Evolutionary conservation across 2,329 filamentous ascomycete species (phyloP), one percentile per base, ranked within the genome.

Genomic region (Aschersonia sp.): DNA sequence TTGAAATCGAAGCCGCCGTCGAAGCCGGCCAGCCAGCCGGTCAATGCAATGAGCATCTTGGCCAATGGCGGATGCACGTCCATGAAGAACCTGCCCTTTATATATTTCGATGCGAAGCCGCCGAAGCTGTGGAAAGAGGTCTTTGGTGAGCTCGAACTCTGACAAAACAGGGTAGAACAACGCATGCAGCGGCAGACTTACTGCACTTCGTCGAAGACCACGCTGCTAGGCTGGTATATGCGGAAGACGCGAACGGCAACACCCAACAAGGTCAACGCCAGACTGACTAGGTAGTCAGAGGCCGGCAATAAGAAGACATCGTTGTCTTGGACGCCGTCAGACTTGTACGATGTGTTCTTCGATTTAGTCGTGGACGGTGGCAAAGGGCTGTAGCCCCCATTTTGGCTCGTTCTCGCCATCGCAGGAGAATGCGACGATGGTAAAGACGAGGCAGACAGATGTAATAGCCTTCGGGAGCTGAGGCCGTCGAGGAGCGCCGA

Each of bases 51-150:
- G 56, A 98, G 81, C 63, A 98, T 80, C 73, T 98, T 98, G 55
- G 92, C 92, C 51, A 98, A 76, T 44, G 92, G 92, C 32, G 92
- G 92, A 64, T 98, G 92, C n/a, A 98, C 92, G 64, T 98, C 92
- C 92, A 98, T 98, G 68, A 98, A 98, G 77, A 98, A 98, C 64
- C 77, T 84, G 61, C 92, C 92, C 74, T 98, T 97, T 76, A 98
- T 97, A 67, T 98, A 98, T 68, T 98, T 98, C 58, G 85, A 88
- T 54, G 92, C 92, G 64, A 98, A 98, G 45, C 92, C 92, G 65
- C 92, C 92, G 65, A 98, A 98, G 69, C 89, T 95, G 60, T 38
- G 30, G n/a, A 45, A 3, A 12, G 35, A 12, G 7, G 35, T 38
- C 12, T 7, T 7, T 12, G 3, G 3, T 38, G 35, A 38, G 35